These are phyloP conservation scores for Teratosphaeria viscida DNA, from an alignment of 2,329 filamentous ascomycete genomes.

Conservation along the genomic window DNA sequence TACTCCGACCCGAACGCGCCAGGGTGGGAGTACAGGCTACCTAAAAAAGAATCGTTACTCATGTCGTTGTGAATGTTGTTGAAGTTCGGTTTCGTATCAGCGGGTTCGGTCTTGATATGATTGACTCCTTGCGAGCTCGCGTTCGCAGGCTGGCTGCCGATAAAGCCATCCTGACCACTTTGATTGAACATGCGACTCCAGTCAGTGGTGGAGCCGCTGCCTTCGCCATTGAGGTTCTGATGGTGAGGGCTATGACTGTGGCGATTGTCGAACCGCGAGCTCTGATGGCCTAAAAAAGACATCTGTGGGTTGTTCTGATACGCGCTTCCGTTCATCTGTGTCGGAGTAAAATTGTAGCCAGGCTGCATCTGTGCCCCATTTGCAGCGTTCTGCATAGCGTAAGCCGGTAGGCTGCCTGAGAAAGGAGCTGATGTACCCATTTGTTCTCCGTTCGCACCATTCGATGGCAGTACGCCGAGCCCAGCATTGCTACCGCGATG, in stretches of 20 bases:
- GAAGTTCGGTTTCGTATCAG: constrained; percentile 30
- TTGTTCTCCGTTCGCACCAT: constrained; percentile 17
- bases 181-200: constrained; percentile 37
- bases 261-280: constrained; percentile 27
- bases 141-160: constrained; percentile 37
- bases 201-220: constrained; percentile 26
- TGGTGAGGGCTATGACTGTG: constrained; percentile 23
- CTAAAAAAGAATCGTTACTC: constrained; percentile 39
- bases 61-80: constrained; percentile 28
- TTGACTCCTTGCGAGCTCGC: constrained; percentile 26
- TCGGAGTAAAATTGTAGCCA: constrained; percentile 22
- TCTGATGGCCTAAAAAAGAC: constrained; percentile 30
- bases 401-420: constrained; percentile 22
- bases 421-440: constrained; percentile 20
- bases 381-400: constrained; percentile 22
- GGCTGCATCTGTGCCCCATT: constrained; percentile 19
- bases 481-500: constrained; percentile 24
- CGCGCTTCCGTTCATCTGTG: constrained; percentile 21
- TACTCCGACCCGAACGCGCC: constrained; percentile 32
- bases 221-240: constrained; percentile 21
- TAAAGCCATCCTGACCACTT: constrained; percentile 36
- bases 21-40: constrained; percentile 37
- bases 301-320: constrained; percentile 21
- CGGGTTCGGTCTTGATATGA: constrained; percentile 33
- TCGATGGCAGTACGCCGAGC: constrained; percentile 23